Evolutionary conservation across 2,329 filamentous ascomycete genomes (phyloP).

Genomic region (Colletotrichum gigasporum): DNA sequence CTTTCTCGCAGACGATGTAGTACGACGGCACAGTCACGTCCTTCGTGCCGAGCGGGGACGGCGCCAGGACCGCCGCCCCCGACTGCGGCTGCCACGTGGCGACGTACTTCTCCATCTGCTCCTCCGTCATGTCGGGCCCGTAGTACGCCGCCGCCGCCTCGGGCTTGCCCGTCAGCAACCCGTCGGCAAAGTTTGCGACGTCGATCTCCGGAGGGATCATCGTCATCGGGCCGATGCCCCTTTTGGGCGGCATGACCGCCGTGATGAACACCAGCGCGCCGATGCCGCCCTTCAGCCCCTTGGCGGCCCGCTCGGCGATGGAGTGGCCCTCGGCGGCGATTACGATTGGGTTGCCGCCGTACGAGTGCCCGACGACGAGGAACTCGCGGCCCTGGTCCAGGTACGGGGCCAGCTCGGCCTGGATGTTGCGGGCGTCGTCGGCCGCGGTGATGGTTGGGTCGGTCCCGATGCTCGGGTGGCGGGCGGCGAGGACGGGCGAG

Average conservation of each 20-base stretch:
- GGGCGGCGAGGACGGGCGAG: slow-evolving; percentile 7
- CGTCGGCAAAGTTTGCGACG: neutral
- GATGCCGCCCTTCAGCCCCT: neutral
- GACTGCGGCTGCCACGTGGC: no score
- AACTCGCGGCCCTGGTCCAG: slow-evolving; percentile 9
- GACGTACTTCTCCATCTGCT: neutral
- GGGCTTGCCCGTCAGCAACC: neutral
- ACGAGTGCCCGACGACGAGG: slow-evolving; percentile 13
- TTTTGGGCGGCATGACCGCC: slow-evolving; percentile 6
- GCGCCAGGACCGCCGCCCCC: neutral
- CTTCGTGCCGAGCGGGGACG: neutral
- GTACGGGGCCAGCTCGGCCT: neutral
- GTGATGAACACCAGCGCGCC: neutral
- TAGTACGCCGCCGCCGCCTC: slow-evolving; percentile 17
- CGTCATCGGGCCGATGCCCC: slow-evolving; percentile 8
- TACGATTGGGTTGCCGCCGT: neutral
- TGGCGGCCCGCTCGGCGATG: neutral
- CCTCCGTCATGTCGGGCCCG: slow-evolving; percentile 13
- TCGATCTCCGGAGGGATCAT: slow-evolving; percentile 9
- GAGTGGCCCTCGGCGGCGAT: slow-evolving; percentile 9
- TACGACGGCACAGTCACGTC: neutral
- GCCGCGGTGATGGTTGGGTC: neutral
- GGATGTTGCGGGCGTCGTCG: slow-evolving; percentile 12
- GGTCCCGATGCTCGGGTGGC: slow-evolving; percentile 9
- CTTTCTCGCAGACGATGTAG: neutral